Conservation (phyloP, 305 asterid species). For the Fraxinus sp. region DNA sequence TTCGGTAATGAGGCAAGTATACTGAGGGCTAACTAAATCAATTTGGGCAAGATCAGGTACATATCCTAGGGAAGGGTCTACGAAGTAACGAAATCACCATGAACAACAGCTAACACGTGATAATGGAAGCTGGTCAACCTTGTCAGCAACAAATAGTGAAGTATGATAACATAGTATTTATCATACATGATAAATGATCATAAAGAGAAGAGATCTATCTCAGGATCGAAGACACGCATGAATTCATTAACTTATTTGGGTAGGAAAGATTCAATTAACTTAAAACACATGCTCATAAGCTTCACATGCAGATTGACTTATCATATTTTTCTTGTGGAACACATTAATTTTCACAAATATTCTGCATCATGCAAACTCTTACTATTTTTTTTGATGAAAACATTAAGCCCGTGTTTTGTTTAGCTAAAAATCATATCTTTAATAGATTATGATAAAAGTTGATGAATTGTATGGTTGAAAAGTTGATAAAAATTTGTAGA, state of each 20-base stretch:
- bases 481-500: not conserved
- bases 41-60: slow-evolving; percentile 12
- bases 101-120: slow-evolving; percentile 20
- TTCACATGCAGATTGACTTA: slow-evolving; percentile 4
- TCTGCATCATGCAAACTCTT: slow-evolving; percentile 2
- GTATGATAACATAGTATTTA: slow-evolving; percentile 2
- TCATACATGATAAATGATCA: slow-evolving; percentile 5
- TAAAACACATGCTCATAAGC: not conserved
- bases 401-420: not conserved
- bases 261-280: not conserved
- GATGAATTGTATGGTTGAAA: not conserved
- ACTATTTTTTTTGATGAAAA: slow-evolving; percentile 14
- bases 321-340: slow-evolving; percentile 17
- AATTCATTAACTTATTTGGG: slow-evolving; percentile 1
- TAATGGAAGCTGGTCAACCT: not conserved
- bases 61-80: not conserved
- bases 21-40: slow-evolving; percentile 16
- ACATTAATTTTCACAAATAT: slow-evolving; percentile 11
- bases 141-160: slow-evolving; percentile 5
- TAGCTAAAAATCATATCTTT: not conserved
- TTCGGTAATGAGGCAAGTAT: slow-evolving; percentile 18
- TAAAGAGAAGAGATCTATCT: slow-evolving; percentile 16
- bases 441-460: not conserved
- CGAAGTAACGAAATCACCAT: slow-evolving; percentile 6
- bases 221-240: slow-evolving; percentile 11